Evolutionary conservation across 2,329 filamentous ascomycete species (phyloP).

Genomic region (Clonostachys sp.): DNA sequence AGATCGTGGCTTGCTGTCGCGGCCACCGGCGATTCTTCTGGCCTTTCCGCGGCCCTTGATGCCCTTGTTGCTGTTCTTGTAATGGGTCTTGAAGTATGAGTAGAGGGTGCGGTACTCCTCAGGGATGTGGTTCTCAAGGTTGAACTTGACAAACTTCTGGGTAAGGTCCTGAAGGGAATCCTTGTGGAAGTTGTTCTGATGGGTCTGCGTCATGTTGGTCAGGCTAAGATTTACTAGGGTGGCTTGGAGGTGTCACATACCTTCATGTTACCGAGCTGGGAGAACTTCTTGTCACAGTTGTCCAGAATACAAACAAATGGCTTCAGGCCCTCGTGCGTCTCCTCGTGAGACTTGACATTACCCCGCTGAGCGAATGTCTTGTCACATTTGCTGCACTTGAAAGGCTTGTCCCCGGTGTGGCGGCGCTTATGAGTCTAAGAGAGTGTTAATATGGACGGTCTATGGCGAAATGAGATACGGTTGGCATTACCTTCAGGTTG

Average conservation of each 20-base stretch:
- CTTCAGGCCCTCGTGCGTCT: constrained; percentile 73
- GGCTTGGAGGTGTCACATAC: constrained; percentile 31
- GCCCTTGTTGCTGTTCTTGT: constrained; percentile 97
- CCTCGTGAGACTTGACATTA: constrained; percentile 79
- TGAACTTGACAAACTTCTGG: constrained; percentile 61
- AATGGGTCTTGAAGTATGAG: constrained; percentile 80
- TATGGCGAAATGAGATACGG: neutral
- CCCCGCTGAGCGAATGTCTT: constrained; percentile 83
- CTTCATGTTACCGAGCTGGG: constrained; percentile 89
- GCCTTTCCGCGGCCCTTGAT: constrained; percentile 95
- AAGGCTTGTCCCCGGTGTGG: constrained; percentile 85
- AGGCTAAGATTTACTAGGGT: neutral
- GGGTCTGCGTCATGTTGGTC: constrained; percentile 49
- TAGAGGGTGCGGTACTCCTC: constrained; percentile 71
- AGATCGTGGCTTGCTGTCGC: constrained; percentile 4
- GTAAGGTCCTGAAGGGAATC: constrained; percentile 68
- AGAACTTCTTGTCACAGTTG: constrained; percentile 82
- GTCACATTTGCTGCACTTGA: constrained; percentile 72
- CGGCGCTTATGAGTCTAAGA: constrained; percentile 75
- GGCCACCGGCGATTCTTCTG: constrained; percentile 49
- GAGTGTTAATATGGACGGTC: neutral
- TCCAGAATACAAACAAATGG: constrained; percentile 79
- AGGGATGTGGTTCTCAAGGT: constrained; percentile 51
- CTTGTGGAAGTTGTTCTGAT: constrained; percentile 91
- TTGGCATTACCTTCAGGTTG: constrained; percentile 69